Evolutionary conservation across 768 basidiomycete genomes (phyloP).

Genomic region (Suillus bovinus): DNA sequence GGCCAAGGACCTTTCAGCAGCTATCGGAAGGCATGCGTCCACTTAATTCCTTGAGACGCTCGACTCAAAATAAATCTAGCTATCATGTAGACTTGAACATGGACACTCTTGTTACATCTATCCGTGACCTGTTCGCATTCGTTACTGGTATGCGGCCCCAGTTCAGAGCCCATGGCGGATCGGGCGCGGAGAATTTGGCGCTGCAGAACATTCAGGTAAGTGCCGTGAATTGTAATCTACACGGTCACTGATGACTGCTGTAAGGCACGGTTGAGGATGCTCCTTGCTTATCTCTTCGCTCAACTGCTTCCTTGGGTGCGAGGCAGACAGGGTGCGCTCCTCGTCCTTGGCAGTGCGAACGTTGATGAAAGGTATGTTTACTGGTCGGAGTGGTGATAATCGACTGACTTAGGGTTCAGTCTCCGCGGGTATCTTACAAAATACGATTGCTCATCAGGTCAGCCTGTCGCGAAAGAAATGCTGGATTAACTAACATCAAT

Average conservation of each 20-base stretch:
- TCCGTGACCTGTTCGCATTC: conserved; percentile 78
- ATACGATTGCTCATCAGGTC: conserved; percentile 93
- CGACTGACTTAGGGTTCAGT: conserved; percentile 40
- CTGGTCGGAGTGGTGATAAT: neutral
- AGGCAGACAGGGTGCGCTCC: conserved; percentile 78
- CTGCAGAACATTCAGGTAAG: conserved; percentile 93
- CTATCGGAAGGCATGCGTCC: conserved; percentile 78
- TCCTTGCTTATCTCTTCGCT: conserved; percentile 91
- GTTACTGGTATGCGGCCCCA: conserved; percentile 74
- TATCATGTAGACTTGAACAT: conserved; percentile 96
- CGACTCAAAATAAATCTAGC: conserved; percentile 38
- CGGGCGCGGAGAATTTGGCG: conserved; percentile 87
- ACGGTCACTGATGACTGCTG: conserved; percentile 7
- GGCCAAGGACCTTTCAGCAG: conserved; percentile 83
- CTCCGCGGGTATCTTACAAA: conserved; percentile 96
- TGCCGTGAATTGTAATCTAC: neutral
- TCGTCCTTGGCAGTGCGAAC: conserved; percentile 97
- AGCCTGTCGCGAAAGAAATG: conserved; percentile 10
- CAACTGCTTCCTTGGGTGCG: conserved; percentile 93
- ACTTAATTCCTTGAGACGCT: neutral
- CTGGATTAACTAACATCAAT: conserved; percentile 15
- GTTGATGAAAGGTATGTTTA: conserved; percentile 87
- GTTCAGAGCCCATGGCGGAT: conserved; percentile 88
- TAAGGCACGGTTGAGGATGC: conserved; percentile 91
- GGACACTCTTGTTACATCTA: conserved; percentile 86